Base-by-base conservation (phyloP, 495 filamentous ascomycete genomes). In the Jackrogersella minutella region DNA sequence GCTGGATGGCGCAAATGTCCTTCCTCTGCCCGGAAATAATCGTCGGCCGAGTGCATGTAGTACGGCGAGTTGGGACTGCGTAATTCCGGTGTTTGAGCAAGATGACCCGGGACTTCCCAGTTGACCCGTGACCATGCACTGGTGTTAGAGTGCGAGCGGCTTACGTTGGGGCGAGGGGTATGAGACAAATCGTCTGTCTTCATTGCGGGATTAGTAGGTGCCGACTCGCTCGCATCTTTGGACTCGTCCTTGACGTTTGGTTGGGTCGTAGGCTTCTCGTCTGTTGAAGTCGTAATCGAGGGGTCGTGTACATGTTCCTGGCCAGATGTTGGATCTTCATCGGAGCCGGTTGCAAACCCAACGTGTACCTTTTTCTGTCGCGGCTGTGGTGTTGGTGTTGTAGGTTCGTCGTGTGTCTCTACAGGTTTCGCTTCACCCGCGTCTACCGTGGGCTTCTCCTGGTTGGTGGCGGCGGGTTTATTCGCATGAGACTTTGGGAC, bases 281-380 rank as follows among this genome's bases (percentile, higher is more conserved):
- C 66, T 9, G 7, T 17, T 5, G 52, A 40, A 3, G 47, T 16
- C 13, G 26, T 21, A 19, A 19, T 5, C 13, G 17, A 3, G 21
- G n/a, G 11, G 31, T 62, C 30, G 3, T 60, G 40, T 21, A 22
- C 39, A 14, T 61, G 52, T 3, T 14, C 53, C 11, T 14, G 10
- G 31, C 33, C 60, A 5, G 26, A 30, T 39, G 13, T 14, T 17
- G 52, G 7, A 17, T 70, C 52, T 5, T 14, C 21, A 4, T 55
- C 61, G 19, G 60, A 52, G 19, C 72, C 76, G 46, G 84, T 76
- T 10, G 78, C 80, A 67, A 91, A 90, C 14, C 84, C 87, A 51
- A 90, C 85, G 70, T 86, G 81, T 31, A 69, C 69, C 31, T 62
- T 61, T 58, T 66, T 66, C 26, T 66, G 62, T 33, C 68, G 56